Evolutionary conservation across 108 stramenopile species (phyloP), one percentile per base, ranked within the genome.

Genomic region (Epithemia pelagica): DNA sequence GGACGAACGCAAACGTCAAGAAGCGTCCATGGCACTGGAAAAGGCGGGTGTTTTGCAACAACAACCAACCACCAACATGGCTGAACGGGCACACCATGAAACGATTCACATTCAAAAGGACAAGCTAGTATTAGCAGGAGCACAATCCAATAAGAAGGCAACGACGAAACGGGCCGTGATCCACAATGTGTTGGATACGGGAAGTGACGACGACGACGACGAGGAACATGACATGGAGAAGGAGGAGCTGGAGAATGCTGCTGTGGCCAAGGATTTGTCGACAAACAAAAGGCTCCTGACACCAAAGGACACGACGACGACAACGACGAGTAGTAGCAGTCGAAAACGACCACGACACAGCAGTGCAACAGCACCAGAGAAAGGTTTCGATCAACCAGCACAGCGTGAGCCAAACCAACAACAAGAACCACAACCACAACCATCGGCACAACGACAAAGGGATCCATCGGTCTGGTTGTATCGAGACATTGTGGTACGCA

Each of bases 11-110:
- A 69, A 83, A 67, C 70, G 89, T 23, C 70, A 86, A 57, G 93
- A 87, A 76, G 93, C 93, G 1, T 85, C 88, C 2, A 82, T 73
- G 73, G 88, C 88, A 0, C 66, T 82, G 68, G 92, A 90, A 66
- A 73, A 74, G 59, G 85, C 76, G 27, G 90, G 87, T 23, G 81
- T 75, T 0, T 71, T 63, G 28, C 75, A 81, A 37, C 62, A 84
- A 7, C 61, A 71, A 51, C 73, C 66, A 66, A 83, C 88, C 23
- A 86, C 83, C 53, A 80, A 58, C 67, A 87, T 31, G 62, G 65
- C 56, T 7, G 77, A 62, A 19, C 30, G 57, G 32, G 28, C 66
- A 27, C 62, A 71, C 73, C 24, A 22, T 28, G 59, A 70, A 56
- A 80, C 75, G 65, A 70, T 82, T 51, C 74, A 72, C 52, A 58